These are phyloP conservation scores for Cyberlindnera mycetangii DNA, from an alignment of 805 yeast species.

Conservation along the genomic window DNA sequence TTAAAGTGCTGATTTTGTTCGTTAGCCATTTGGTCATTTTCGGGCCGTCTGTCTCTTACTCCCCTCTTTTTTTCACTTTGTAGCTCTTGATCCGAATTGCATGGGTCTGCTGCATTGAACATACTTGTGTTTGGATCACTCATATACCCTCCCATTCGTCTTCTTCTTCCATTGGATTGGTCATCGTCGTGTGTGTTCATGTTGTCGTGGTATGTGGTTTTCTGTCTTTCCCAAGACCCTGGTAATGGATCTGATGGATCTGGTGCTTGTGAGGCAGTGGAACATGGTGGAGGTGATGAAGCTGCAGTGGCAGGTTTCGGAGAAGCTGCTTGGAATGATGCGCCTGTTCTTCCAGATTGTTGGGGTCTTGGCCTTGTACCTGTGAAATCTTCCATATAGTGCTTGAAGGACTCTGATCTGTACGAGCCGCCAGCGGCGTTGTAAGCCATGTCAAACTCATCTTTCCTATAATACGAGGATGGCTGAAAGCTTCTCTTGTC, in stretches of 20 bases:
- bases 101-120: no score
- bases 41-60: neutral
- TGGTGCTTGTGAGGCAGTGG: no score
- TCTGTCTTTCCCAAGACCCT: neutral
- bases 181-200: neutral
- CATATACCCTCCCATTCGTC: neutral
- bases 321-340: neutral
- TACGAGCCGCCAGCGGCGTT: constrained; percentile 1
- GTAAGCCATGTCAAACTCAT: constrained; percentile 1
- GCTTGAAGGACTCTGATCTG: neutral
- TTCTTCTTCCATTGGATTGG: neutral
- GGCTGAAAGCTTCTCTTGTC: neutral
- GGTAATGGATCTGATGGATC: neutral
- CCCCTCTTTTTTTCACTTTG: no score
- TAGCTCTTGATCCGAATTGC: no score
- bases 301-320: neutral
- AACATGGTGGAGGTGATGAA: neutral
- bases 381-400: neutral
- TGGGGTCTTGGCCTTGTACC: constrained; percentile 8
- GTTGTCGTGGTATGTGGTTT: neutral
- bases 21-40: neutral
- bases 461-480: neutral
- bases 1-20: neutral
- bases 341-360: neutral
- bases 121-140: neutral